Conservation (phyloP, 163 green algal species). For the Chlamydomonas reinhardtii region DNA sequence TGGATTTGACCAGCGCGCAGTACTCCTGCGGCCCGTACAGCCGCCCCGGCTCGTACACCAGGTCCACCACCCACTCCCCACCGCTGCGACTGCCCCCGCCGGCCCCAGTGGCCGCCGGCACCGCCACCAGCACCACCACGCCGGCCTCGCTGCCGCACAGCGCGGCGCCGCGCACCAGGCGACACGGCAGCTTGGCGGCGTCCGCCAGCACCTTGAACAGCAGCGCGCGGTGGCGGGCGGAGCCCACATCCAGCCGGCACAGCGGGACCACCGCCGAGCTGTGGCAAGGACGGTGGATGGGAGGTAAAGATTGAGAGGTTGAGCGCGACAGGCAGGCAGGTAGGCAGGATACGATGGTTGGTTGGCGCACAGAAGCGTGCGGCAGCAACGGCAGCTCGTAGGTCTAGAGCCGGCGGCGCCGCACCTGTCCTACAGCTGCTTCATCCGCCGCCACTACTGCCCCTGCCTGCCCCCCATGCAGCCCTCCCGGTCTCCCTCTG, state of each 20-base stretch:
- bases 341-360: too few species aligned
- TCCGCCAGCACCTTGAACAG: conserved; percentile 85
- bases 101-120: not conserved
- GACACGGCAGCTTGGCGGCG: conserved; percentile 64
- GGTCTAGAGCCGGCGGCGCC: too few species aligned
- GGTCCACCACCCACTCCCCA: conserved; percentile 62
- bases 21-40: conserved; percentile 42
- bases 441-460: too few species aligned
- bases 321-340: too few species aligned
- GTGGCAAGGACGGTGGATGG: not conserved
- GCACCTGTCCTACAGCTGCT: too few species aligned
- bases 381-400: too few species aligned
- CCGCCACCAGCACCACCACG: conserved; percentile 19
- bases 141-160: conserved; percentile 30
- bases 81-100: not conserved
- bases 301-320: too few species aligned
- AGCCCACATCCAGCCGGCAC: conserved; percentile 57
- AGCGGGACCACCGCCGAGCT: conserved; percentile 62
- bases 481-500: too few species aligned
- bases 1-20: not conserved
- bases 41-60: conserved; percentile 62
- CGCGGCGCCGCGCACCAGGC: conserved; percentile 60
- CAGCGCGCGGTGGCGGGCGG: conserved; percentile 76
- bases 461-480: too few species aligned
- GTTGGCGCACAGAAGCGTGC: too few species aligned